phyloP scores from a whole-genome alignment of 169 alveolate species.

The Babesia bigemina region DNA sequence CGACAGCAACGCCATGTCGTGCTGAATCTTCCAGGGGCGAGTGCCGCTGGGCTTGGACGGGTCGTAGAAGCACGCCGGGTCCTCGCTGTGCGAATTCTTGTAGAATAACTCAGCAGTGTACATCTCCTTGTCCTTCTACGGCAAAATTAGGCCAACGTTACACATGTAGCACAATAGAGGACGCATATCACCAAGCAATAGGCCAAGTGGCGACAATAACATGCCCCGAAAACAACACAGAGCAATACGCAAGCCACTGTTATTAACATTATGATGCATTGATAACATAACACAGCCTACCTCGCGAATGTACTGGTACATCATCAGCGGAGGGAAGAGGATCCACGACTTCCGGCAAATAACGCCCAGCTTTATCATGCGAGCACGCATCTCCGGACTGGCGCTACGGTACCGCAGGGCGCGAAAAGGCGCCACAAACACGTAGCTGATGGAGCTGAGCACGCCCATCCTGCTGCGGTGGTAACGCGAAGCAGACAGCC shows the following conservation, averaged over 20 bases:
- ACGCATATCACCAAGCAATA: too few species aligned
- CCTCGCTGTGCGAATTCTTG: slow-evolving; percentile 52
- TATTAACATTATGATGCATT: not conserved
- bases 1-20: slow-evolving; percentile 72
- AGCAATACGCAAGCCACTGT: not conserved
- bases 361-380: slow-evolving; percentile 63
- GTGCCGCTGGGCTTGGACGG: slow-evolving; percentile 56
- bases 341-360: slow-evolving; percentile 69
- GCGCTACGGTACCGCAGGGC: slow-evolving; percentile 58
- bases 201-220: not conserved
- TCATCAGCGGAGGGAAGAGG: slow-evolving; percentile 79
- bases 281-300: too few species aligned
- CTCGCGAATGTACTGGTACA: slow-evolving; percentile 84
- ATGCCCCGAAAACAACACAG: not conserved
- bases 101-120: slow-evolving; percentile 73
- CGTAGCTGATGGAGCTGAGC: slow-evolving; percentile 23
- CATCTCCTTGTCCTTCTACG: slow-evolving; percentile 72
- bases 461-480: slow-evolving; percentile 50
- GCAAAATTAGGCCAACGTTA: not conserved
- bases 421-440: slow-evolving; percentile 50
- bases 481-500: not conserved
- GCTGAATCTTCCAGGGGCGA: slow-evolving; percentile 75
- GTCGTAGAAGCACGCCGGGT: slow-evolving; percentile 67
- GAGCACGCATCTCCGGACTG: slow-evolving; percentile 39
- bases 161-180: not conserved